Evolutionary conservation across 2,329 filamentous ascomycete species (phyloP).

Genomic region (Colletotrichum sp.): DNA sequence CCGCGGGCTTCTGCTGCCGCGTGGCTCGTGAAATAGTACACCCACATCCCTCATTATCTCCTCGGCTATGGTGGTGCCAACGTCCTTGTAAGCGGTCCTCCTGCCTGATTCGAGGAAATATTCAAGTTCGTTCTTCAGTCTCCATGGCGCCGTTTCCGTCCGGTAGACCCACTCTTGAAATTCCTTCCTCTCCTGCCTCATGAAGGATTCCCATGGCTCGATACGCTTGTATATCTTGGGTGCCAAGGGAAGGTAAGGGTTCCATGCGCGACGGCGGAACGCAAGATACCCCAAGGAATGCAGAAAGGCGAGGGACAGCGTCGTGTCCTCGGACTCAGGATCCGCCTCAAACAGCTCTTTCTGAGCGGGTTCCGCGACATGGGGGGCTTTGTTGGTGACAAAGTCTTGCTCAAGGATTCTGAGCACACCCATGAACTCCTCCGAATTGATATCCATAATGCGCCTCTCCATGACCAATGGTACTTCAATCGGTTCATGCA

Average conservation of each 20-base stretch:
- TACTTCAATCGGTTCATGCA: background rate
- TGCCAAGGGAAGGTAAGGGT: slow-evolving; percentile 23
- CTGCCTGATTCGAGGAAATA: slow-evolving; percentile 22
- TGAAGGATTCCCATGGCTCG: slow-evolving; percentile 18
- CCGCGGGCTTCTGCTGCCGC: background rate
- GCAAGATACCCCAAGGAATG: slow-evolving; percentile 29
- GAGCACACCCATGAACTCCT: background rate
- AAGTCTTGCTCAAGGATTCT: background rate
- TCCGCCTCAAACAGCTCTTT: background rate
- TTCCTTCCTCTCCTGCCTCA: background rate
- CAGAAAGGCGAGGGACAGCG: slow-evolving; percentile 27
- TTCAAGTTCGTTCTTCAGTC: slow-evolving; percentile 19
- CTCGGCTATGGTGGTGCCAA: slow-evolving; percentile 17
- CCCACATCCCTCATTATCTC: slow-evolving; percentile 15
- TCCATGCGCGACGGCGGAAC: slow-evolving; percentile 25
- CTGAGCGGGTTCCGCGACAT: background rate
- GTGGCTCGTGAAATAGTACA: slow-evolving; percentile 2
- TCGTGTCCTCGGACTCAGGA: slow-evolving; percentile 2
- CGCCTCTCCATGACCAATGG: background rate
- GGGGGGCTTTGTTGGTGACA: background rate
- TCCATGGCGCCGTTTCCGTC: slow-evolving; percentile 14
- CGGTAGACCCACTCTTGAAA: slow-evolving; percentile 19
- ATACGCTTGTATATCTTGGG: slow-evolving; percentile 13
- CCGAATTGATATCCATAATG: slow-evolving; percentile 6
- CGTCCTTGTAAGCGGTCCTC: slow-evolving; percentile 21